Percentiles rank a stretch among this genome's conserved stretches.
Evolutionary conservation across 1,139 yeast species (phyloP).

Genomic region (Pichia cactophila): DNA sequence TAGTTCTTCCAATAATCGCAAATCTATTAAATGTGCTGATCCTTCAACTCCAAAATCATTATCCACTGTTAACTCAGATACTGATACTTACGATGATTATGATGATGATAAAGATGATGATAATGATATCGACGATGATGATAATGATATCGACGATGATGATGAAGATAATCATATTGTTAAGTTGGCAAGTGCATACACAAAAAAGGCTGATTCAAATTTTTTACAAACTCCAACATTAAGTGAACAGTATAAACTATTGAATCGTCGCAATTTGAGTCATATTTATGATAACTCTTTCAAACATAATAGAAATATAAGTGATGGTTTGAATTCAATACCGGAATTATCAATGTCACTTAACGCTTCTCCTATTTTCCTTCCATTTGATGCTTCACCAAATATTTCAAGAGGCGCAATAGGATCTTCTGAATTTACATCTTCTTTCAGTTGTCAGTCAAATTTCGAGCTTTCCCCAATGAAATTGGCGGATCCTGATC

Average conservation of each 20-base stretch:
- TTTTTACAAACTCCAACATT: not conserved
- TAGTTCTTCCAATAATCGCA: not conserved
- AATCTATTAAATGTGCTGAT: not conserved
- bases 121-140: not conserved
- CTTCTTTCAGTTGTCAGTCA: constrained; percentile 61
- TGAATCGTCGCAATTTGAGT: not conserved
- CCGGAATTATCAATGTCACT: constrained; percentile 32
- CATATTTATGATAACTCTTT: not conserved
- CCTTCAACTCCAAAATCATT: constrained; percentile 4
- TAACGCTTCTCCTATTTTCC: constrained; percentile 11
- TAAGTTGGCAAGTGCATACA: not conserved
- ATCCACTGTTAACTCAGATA: not conserved
- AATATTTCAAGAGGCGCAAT: constrained; percentile 15
- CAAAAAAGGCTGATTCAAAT: not conserved
- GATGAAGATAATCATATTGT: not conserved
- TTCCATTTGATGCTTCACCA: constrained; percentile 20
- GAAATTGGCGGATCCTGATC: constrained; percentile 43
- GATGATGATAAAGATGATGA: not conserved
- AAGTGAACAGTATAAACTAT: not conserved
- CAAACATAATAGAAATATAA: constrained; percentile 4
- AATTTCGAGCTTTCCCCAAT: constrained; percentile 58
- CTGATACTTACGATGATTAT: not conserved
- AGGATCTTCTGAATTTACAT: constrained; percentile 26
- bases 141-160: not conserved
- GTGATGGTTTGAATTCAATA: constrained; percentile 23